A percentile compares a stretch with the other conserved stretches of the same genome.
phyloP scores from a whole-genome alignment of 345 rosid species.

The Citrus maxima region DNA sequence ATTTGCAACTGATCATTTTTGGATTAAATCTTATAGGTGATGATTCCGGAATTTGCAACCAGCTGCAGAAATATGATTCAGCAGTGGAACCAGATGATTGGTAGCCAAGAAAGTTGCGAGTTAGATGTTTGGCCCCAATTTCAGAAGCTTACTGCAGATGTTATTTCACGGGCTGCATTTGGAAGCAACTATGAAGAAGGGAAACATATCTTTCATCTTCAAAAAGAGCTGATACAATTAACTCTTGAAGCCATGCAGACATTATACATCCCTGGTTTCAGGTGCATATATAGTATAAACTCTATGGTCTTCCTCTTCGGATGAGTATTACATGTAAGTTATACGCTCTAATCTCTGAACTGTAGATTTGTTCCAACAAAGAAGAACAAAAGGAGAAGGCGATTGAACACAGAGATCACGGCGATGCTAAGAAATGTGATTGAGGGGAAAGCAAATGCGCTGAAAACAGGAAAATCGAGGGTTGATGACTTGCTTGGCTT shows the following conservation, averaged over 20 bases:
- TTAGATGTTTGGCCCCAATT: conserved; percentile 48
- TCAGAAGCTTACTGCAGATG: conserved; percentile 43
- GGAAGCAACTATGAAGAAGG: conserved; percentile 57
- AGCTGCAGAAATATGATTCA: conserved; percentile 37
- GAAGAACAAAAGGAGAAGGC: conserved; percentile 42
- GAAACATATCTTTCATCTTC: conserved; percentile 41
- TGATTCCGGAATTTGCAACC: conserved; percentile 33
- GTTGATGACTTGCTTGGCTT: conserved; percentile 40
- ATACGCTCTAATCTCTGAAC: no score
- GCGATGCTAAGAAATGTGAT: conserved; percentile 28
- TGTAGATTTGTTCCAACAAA: conserved; percentile 47
- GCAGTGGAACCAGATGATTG: conserved; percentile 35
- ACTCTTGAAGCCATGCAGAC: conserved; percentile 37
- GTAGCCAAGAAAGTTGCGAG: conserved; percentile 26
- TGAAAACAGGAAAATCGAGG: conserved; percentile 23
- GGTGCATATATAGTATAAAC: background rate
- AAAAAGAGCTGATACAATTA: conserved; percentile 26
- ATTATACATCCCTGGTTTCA: conserved; percentile 49
- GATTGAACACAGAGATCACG: conserved; percentile 32
- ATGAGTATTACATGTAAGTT: no score
- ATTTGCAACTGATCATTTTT: conserved; percentile 12
- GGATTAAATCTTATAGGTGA: conserved; percentile 18
- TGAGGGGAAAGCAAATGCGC: conserved; percentile 28
- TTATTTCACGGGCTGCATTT: conserved; percentile 45
- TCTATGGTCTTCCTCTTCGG: no score